Evolutionary conservation across 2,329 filamentous ascomycete genomes (phyloP).

Genomic region (Lecanicillium sp.): DNA sequence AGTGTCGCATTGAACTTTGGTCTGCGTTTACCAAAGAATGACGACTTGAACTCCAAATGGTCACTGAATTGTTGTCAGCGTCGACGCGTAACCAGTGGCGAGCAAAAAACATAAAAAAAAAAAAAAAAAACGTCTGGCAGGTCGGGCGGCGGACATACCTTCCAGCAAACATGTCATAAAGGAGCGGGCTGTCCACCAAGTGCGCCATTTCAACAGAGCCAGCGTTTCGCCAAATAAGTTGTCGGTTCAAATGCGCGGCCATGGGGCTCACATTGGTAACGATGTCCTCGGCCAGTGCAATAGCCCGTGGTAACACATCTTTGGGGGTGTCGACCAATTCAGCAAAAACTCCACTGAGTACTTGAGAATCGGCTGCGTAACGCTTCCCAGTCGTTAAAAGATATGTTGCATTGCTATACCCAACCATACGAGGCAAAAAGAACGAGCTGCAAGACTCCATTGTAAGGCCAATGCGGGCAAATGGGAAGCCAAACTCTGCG

Average conservation of each 20-base stretch:
- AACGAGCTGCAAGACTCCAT: slow-evolving; percentile 17
- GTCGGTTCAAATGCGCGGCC: slow-evolving; percentile 9
- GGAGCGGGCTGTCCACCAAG: slow-evolving; percentile 12
- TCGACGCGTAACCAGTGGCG: too few species aligned
- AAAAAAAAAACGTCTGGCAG: not conserved
- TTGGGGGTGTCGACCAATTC: slow-evolving; percentile 9
- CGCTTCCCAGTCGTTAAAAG: slow-evolving; percentile 13
- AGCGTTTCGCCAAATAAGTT: slow-evolving; percentile 15
- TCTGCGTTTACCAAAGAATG: slow-evolving; percentile 1
- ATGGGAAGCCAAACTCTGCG: slow-evolving; percentile 16
- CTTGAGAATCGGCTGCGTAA: slow-evolving; percentile 6
- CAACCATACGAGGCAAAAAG: slow-evolving; percentile 16
- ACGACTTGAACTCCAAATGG: slow-evolving; percentile 8
- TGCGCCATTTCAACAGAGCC: slow-evolving; percentile 8
- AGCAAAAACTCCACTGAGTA: slow-evolving; percentile 6
- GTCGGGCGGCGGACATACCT: not conserved
- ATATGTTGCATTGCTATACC: slow-evolving; percentile 15
- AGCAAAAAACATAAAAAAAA: not conserved
- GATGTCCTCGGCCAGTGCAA: slow-evolving; percentile 12
- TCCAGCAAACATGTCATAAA: slow-evolving; percentile 12
- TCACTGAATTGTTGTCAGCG: not conserved
- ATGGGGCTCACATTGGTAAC: slow-evolving; percentile 10
- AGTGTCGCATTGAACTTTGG: not conserved
- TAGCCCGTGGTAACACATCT: slow-evolving; percentile 12
- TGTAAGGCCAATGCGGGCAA: slow-evolving; percentile 15